Conservation (phyloP, 2,329 filamentous ascomycete genomes). For the Ophiobolus disseminans region DNA sequence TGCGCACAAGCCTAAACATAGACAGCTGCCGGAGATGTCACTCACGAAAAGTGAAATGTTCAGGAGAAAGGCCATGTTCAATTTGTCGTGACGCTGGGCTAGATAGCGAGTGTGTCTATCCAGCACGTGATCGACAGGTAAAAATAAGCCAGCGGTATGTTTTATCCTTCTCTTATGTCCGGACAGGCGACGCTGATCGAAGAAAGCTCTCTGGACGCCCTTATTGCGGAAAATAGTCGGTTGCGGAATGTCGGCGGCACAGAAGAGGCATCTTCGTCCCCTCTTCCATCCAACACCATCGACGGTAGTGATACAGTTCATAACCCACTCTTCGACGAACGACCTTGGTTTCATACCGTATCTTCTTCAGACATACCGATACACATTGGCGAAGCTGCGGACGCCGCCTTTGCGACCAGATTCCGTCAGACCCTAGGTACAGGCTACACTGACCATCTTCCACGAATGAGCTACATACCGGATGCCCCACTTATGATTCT, state of each 20-base stretch:
- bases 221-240: background rate
- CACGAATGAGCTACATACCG: constrained; percentile 42
- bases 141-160: constrained; percentile 27
- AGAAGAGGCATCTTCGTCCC: constrained; percentile 24
- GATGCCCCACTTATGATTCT: constrained; percentile 45
- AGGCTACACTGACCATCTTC: constrained; percentile 34
- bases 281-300: background rate
- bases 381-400: constrained; percentile 48
- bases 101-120: constrained; percentile 31
- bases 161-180: background rate
- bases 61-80: constrained; percentile 42
- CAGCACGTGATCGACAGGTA: constrained; percentile 36
- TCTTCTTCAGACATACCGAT: constrained; percentile 43
- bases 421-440: constrained; percentile 42
- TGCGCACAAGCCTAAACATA: background rate
- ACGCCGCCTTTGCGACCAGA: constrained; percentile 48
- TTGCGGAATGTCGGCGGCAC: constrained; percentile 32
- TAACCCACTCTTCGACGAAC: constrained; percentile 43
- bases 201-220: constrained; percentile 1
- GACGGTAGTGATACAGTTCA: background rate
- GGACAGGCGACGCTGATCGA: constrained; percentile 32
- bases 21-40: constrained; percentile 24
- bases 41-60: constrained; percentile 45
- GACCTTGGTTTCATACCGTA: constrained; percentile 45
- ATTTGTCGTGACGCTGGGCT: constrained; percentile 31